These are phyloP conservation scores for Coniochaeta sp. DNA, from an alignment of 2,329 filamentous ascomycete species.

Conservation along the genomic window DNA sequence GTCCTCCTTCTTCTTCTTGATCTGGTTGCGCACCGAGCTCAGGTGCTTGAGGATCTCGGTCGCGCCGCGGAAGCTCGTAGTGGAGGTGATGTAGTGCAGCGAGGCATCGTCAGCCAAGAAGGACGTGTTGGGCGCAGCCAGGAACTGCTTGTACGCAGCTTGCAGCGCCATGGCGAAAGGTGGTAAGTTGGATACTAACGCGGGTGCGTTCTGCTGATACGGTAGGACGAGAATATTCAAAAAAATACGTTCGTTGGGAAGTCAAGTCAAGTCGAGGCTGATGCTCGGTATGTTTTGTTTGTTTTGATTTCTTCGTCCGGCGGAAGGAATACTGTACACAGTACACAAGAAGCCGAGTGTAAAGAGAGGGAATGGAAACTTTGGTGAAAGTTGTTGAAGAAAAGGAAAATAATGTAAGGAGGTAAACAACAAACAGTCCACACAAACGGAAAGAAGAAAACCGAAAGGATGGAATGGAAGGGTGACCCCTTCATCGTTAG, in stretches of 20 bases:
- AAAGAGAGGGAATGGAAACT: not conserved
- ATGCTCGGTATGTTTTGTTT: not conserved
- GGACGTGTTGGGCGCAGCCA: slow-evolving; percentile 57
- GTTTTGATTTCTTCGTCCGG: slow-evolving; percentile 1
- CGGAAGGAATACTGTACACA: not conserved
- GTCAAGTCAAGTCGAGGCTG: not conserved
- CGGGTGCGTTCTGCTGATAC: not conserved
- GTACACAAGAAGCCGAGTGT: not conserved
- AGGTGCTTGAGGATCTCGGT: slow-evolving; percentile 80
- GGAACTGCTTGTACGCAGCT: slow-evolving; percentile 62
- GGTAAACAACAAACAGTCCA: not conserved
- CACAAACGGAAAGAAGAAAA: not conserved
- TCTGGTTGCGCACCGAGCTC: slow-evolving; percentile 58
- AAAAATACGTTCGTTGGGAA: too few species aligned
- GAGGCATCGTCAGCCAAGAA: slow-evolving; percentile 59
- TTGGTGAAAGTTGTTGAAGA: not conserved
- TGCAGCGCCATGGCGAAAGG: slow-evolving; percentile 44
- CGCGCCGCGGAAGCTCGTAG: slow-evolving; percentile 63
- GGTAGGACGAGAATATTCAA: not conserved
- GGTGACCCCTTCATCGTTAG: not conserved
- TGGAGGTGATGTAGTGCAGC: slow-evolving; percentile 85
- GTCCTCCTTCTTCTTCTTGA: slow-evolving; percentile 78
- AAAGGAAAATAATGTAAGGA: not conserved
- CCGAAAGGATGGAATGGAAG: not conserved
- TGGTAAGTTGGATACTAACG: not conserved